A percentile compares a stretch with the other conserved stretches of the same genome.
Conservation (phyloP, 106 monocot species). For the Gastrodia elata region DNA sequence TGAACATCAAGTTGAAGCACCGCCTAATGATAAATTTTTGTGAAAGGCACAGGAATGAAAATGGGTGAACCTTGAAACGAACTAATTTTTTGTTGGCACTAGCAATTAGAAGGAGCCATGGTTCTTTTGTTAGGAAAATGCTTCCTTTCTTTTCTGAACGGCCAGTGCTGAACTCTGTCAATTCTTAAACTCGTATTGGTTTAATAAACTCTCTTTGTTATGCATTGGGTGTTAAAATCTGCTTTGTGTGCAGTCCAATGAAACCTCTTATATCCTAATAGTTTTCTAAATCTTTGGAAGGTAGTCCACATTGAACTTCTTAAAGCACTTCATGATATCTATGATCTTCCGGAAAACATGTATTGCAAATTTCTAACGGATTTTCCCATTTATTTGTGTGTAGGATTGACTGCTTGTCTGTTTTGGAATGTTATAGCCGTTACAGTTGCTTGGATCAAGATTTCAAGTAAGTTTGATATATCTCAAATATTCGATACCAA, state of each 20-base stretch:
- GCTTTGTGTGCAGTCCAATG: background rate
- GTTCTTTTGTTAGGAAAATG: background rate
- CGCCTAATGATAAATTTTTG: no score
- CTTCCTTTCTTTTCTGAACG: background rate
- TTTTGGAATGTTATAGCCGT: constrained; percentile 85
- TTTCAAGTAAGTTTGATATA: background rate
- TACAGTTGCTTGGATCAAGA: constrained; percentile 75
- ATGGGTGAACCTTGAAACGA: background rate
- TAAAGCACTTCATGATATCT: background rate
- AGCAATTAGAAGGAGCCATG: background rate
- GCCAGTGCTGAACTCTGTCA: background rate
- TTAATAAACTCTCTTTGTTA: background rate
- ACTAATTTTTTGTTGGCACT: background rate
- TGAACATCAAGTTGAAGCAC: no score
- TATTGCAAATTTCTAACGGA: background rate
- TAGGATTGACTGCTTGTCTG: constrained; percentile 67
- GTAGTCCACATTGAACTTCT: no score
- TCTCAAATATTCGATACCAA: background rate
- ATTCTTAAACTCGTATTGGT: background rate
- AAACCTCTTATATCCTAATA: background rate
- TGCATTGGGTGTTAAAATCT: background rate
- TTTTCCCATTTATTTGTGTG: constrained; percentile 6
- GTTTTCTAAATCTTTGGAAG: no score
- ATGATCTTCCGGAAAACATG: background rate
- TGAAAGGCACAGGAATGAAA: no score